These are phyloP conservation scores for Bruguiera gymnorhiza DNA, from an alignment of 345 rosid genomes.

Conservation along the genomic window DNA sequence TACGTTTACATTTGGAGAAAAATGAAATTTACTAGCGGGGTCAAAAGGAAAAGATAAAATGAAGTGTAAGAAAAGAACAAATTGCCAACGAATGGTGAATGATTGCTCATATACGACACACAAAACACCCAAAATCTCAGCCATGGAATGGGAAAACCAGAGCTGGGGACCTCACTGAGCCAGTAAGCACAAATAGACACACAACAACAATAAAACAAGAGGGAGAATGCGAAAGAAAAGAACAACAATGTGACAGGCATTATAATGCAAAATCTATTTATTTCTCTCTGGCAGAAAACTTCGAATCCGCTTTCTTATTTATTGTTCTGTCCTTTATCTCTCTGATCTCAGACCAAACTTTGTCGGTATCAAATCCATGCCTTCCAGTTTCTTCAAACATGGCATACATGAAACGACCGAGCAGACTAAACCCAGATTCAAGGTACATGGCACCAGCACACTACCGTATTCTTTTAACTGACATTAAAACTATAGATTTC, in stretches of 20 bases:
- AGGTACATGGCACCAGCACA: conserved; percentile 44
- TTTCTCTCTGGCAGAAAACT: conserved; percentile 34
- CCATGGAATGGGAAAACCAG: conserved; percentile 17
- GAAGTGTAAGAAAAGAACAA: conserved; percentile 1
- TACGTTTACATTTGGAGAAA: neutral
- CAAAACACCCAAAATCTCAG: conserved; percentile 13
- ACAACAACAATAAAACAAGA: conserved; percentile 11
- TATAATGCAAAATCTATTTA: conserved; percentile 18
- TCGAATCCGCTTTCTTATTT: conserved; percentile 36
- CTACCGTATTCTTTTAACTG: conserved; percentile 53
- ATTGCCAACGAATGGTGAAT: conserved; percentile 23
- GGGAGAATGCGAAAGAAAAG: conserved; percentile 3
- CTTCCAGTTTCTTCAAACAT: conserved; percentile 36
- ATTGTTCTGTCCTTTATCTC: conserved; percentile 26
- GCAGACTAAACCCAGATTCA: conserved; percentile 45
- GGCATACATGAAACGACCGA: conserved; percentile 34
- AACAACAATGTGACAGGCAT: conserved; percentile 41
- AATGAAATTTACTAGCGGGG: neutral
- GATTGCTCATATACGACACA: conserved; percentile 13
- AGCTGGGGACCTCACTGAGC: conserved; percentile 6
- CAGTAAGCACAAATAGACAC: conserved; percentile 6
- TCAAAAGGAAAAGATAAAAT: neutral
- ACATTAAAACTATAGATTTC: conserved; percentile 41
- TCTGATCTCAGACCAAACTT: conserved; percentile 38
- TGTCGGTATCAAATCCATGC: conserved; percentile 30